These are phyloP conservation scores for Fusarium citri DNA, from an alignment of 2,329 filamentous ascomycete genomes.

Conservation along the genomic window DNA sequence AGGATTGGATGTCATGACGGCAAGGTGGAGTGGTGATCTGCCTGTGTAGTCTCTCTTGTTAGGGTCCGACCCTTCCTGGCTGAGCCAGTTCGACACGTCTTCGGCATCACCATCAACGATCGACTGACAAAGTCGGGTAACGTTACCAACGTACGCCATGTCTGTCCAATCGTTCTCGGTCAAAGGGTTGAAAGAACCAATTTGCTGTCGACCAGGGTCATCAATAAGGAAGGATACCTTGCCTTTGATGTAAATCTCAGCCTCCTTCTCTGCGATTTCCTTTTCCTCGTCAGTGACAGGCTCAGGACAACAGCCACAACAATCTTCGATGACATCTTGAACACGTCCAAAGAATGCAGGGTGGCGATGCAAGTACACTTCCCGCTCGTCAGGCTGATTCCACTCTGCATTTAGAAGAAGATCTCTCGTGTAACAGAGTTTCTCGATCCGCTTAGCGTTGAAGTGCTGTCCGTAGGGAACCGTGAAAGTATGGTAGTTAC, in stretches of 20 bases:
- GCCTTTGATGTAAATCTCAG: conserved; percentile 81
- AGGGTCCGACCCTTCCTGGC: conserved; percentile 74
- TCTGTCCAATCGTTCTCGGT: conserved; percentile 89
- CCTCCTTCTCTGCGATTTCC: conserved; percentile 76
- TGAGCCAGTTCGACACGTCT: conserved; percentile 76
- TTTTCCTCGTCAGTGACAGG: conserved; percentile 77
- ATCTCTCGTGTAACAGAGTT: conserved; percentile 83
- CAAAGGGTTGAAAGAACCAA: conserved; percentile 80
- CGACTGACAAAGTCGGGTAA: conserved; percentile 79
- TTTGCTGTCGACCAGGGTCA: conserved; percentile 81
- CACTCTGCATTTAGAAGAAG: conserved; percentile 86
- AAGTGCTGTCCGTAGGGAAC: conserved; percentile 74
- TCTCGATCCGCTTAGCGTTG: conserved; percentile 79
- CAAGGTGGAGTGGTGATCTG: conserved; percentile 81
- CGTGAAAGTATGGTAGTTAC: conserved; percentile 82
- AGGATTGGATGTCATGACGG: conserved; percentile 73
- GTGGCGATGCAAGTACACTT: conserved; percentile 83
- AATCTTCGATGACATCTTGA: conserved; percentile 80
- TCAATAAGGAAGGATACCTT: conserved; percentile 80
- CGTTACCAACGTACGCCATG: conserved; percentile 89
- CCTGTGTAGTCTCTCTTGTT: conserved; percentile 83
- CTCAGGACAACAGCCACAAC: conserved; percentile 81
- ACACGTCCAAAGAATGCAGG: conserved; percentile 86
- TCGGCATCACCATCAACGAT: conserved; percentile 81
- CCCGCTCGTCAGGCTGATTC: conserved; percentile 81